Evolutionary conservation across 176 grass and related monocot species (phyloP).

Genomic region (Musa troglodytarum): DNA sequence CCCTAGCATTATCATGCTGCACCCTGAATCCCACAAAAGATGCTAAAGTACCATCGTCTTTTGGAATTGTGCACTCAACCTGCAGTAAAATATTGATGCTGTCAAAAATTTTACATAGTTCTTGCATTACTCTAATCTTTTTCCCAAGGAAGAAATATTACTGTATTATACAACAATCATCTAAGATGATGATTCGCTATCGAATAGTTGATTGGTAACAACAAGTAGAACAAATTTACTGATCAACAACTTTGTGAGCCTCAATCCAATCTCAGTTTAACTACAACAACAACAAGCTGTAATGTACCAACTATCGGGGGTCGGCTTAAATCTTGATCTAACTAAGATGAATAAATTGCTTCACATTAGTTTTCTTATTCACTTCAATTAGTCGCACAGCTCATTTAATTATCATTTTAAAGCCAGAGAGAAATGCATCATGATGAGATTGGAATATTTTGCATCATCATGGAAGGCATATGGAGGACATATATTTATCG

Average conservation of each 20-base stretch:
- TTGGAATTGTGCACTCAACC: constrained; percentile 98
- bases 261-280: not conserved
- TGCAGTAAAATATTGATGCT: constrained; percentile 14
- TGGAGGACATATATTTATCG: no score
- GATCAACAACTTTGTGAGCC: not conserved
- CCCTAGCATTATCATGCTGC: constrained; percentile 92
- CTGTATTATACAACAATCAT: not conserved
- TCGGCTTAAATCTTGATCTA: no score
- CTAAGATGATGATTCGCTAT: not conserved
- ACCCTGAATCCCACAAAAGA: constrained; percentile 87
- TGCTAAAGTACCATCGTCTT: constrained; percentile 78
- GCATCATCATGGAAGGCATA: no score
- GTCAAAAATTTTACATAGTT: not conserved
- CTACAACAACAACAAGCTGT: no score
- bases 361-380: no score
- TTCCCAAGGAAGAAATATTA: not conserved
- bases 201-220: not conserved
- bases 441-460: no score
- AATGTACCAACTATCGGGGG: no score
- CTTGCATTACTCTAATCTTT: not conserved
- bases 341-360: no score
- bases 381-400: no score
- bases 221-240: not conserved
- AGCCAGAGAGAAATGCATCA: no score
- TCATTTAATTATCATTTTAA: no score